Base-by-base conservation (phyloP, 2,329 filamentous ascomycete genomes). In the Colletotrichum simmondsii region DNA sequence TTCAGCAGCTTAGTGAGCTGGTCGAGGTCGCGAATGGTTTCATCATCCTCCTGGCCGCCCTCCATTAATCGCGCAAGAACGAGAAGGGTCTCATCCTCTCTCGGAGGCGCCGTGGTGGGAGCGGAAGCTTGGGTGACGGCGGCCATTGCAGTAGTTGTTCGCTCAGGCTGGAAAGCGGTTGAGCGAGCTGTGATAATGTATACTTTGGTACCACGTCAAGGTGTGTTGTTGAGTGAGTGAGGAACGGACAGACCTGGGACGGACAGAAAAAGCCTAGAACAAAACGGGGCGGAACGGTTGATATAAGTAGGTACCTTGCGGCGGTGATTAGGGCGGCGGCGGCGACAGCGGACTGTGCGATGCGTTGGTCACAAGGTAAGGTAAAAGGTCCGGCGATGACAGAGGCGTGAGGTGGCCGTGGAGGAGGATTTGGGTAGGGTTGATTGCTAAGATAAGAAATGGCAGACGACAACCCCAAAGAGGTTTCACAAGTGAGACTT, bases 21-120 rank as follows among this genome's bases (percentile, higher is more conserved):
- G 75, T 89, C 88, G 58, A 92, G 84, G 73, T 91, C 87, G 73
- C 83, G 83, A 77, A 89, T 92, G 14, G 90, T 93, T 76, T 94
- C 92, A 69, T 91, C 90, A 79, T 94, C 94, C 77, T 98, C 94
- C 77, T 95, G 91, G 65, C 95, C 95, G 57, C 94, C 95, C 80
- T 97, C 94, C 92, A 98, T 97, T 77, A 98, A 86, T 78, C 94
- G 93, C 28, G 95, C 95, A 76, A 98, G 91, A 76, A 96, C 92
- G 70, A 97, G 90, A 78, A 93, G 90, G 68, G 93, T 92, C 78
- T 92, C 86, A 78, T 94, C 92, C 77, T 89, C 83, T 83, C 89
- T 61, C 77, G 81, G 82, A 49, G 79, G 71, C 62, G 75, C 71
- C 68, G 75, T 61, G 46, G 75, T 79, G 49, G 80, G 77, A 56